A percentile compares a stretch with the other conserved stretches of the same genome.
phyloP scores from a whole-genome alignment of 345 rosid species.

The Citrus australasica region DNA sequence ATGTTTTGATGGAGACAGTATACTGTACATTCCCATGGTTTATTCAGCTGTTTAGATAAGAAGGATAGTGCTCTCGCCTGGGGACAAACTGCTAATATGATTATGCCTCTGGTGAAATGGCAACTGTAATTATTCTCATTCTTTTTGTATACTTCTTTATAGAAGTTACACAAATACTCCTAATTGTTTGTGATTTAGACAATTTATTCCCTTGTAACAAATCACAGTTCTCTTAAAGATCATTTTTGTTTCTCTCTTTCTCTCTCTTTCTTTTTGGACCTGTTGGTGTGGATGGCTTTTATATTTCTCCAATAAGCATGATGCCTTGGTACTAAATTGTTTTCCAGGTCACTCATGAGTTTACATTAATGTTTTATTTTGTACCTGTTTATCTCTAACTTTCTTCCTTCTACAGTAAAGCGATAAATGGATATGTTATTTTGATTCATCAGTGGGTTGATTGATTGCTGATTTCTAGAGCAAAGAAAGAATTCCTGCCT shows the following conservation, averaged over 20 bases:
- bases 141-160: conserved; percentile 31
- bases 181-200: conserved; percentile 23
- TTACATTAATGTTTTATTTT: not conserved
- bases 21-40: conserved; percentile 36
- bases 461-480: not conserved
- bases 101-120: conserved; percentile 23
- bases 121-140: conserved; percentile 42
- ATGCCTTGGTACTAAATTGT: not conserved
- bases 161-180: conserved; percentile 18
- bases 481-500: not conserved
- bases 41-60: conserved; percentile 23
- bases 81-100: conserved; percentile 24
- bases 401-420: not conserved
- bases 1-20: conserved; percentile 27
- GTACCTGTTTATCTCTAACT: not conserved
- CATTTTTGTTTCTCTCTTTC: conserved; percentile 6
- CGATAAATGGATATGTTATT: not conserved
- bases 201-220: conserved; percentile 12
- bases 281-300: not conserved
- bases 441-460: not conserved
- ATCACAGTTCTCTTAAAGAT: conserved; percentile 11
- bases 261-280: not conserved
- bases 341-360: not conserved
- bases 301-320: not conserved
- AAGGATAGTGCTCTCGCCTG: conserved; percentile 18